These are phyloP conservation scores for Xerocomus minutiporus DNA, from an alignment of 1,284 basidiomycete genomes.

Conservation along the genomic window DNA sequence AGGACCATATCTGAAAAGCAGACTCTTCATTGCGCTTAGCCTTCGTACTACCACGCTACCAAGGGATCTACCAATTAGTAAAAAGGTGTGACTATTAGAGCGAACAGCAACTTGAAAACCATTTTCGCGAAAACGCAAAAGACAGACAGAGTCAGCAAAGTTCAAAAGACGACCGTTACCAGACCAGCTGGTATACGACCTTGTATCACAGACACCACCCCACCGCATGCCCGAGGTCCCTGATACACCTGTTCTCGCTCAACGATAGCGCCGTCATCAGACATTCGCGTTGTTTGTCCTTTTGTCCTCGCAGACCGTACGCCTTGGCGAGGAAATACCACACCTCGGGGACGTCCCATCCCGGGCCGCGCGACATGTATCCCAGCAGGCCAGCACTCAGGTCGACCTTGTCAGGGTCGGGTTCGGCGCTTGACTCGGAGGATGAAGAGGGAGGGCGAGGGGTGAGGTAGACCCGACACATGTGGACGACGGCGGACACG, in stretches of 20 bases:
- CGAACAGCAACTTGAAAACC: too few species aligned
- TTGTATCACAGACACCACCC: slow-evolving; percentile 64
- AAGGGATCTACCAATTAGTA: too few species aligned
- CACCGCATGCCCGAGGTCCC: slow-evolving; percentile 59
- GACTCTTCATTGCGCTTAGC: too few species aligned
- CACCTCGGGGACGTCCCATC: slow-evolving; percentile 88
- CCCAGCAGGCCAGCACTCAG: slow-evolving; percentile 67
- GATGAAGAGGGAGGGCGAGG: slow-evolving; percentile 29
- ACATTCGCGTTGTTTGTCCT: slow-evolving; percentile 71
- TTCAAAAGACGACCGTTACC: background rate
- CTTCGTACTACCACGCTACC: too few species aligned
- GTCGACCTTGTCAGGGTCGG: slow-evolving; percentile 56
- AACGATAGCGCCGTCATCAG: slow-evolving; percentile 69
- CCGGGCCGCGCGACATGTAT: slow-evolving; percentile 58
- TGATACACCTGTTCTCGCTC: slow-evolving; percentile 62
- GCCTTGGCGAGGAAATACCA: slow-evolving; percentile 88
- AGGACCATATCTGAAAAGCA: too few species aligned
- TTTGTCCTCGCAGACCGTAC: slow-evolving; percentile 68
- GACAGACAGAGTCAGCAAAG: too few species aligned
- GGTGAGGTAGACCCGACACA: slow-evolving; percentile 68
- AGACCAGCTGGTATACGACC: background rate
- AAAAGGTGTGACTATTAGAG: too few species aligned
- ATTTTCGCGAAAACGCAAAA: too few species aligned
- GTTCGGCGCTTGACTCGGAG: slow-evolving; percentile 20
- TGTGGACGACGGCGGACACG: slow-evolving; percentile 70